Evolutionary conservation across 176 grass and related monocot genomes (phyloP), one percentile per base, ranked within the genome.

Genomic region (Carex kokanica): DNA sequence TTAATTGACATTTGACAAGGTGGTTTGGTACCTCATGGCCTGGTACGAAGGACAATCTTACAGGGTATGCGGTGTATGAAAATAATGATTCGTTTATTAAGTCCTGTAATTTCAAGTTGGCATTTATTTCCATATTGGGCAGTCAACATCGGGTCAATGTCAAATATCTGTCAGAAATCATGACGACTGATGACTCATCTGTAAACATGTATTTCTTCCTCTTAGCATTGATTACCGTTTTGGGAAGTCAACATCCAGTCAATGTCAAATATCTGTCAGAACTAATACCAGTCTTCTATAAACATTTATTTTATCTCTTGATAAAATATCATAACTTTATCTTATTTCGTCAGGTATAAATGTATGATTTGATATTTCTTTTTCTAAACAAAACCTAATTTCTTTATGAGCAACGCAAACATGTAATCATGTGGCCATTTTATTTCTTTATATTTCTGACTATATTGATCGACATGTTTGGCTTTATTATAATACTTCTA

Each of bases 101-200:
- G 34, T 8, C 7, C 45, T 72, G 17, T 71, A 27, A n/a, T n/a
- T n/a, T 45, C 38, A 71, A 45, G 8, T 71, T 49, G 2, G 69
- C 69, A 45, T 43, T 49, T 74, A 49, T 74, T 5, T 24, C 10
- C 41, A 14, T 74, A 51, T 52, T 24, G 20, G 20, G 12, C 49
- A 74, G 21, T 74, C 68, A 47, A 49, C 40, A 73, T 73, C 69
- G 69, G 38, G 69, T 73, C 69, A 47, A 73, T 24, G 18, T 73
- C 69, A 73, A 47, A 38, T 73, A 38, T 49, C 68, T 72, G 68
- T 72, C 68, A 49, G n/a, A 45, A 49, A 3, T 72, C 38, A 73
- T 73, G 69, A 73, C 41, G 6, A 43, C 7, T 43, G 6, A 43
- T n/a, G 2, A 73, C 3, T 23, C 69, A 24, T 73, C 40, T 47